Percentiles rank a stretch among this genome's conserved stretches.
Conservation (phyloP, 106 monocot genomes). For the Amphibolis antarctica region DNA sequence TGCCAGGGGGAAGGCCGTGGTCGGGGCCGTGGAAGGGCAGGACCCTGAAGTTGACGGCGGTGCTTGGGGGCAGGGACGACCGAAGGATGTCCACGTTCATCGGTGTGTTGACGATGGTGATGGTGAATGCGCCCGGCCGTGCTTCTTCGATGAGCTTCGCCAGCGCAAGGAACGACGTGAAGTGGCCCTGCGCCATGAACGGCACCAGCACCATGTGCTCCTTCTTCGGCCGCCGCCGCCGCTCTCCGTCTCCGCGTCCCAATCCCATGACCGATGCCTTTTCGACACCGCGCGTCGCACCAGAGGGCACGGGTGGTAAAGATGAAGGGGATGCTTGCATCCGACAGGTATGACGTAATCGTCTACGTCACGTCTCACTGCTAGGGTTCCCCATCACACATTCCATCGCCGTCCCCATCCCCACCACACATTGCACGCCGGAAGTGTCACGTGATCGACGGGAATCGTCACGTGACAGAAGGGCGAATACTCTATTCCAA, state of each 20-base stretch:
- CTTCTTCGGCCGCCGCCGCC: constrained; percentile 1
- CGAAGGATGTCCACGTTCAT: constrained; percentile 17
- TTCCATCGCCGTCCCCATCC: no score
- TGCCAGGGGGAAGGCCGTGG: constrained; percentile 14
- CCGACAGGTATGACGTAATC: no score
- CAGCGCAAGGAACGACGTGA: constrained; percentile 19
- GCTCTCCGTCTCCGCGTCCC: not conserved
- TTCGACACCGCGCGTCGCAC: no score
- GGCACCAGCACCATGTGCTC: constrained; percentile 35
- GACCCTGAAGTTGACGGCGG: not conserved
- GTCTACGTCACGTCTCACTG: no score
- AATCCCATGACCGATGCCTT: no score
- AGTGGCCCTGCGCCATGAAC: constrained; percentile 28
- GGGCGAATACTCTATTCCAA: no score
- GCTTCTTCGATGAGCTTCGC: constrained; percentile 10
- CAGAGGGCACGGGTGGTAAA: no score
- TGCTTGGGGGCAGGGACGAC: not conserved
- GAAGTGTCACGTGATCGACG: no score
- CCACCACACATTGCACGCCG: no score
- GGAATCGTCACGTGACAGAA: no score
- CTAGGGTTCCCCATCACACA: no score
- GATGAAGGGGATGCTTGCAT: no score
- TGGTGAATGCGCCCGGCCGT: not conserved
- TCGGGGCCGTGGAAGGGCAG: constrained; percentile 19
- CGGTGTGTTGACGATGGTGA: constrained; percentile 31